Base-by-base conservation (phyloP, 352 stramenopile genomes). In the Phytophthora chlamydospora region DNA sequence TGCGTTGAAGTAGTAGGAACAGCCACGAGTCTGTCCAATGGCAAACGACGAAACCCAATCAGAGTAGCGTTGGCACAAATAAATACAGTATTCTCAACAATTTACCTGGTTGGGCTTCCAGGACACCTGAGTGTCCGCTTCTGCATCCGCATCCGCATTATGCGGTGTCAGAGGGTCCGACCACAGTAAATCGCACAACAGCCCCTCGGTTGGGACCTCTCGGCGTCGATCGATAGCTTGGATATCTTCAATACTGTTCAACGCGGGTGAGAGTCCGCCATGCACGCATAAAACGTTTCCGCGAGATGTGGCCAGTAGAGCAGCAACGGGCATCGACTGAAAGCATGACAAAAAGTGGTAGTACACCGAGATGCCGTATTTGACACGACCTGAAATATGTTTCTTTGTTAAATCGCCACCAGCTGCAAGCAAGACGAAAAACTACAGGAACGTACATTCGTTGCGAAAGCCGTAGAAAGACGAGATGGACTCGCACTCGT, bases 1-100 rank as follows among this genome's bases (percentile, higher is more conserved):
- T 13, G 90, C 83, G 27, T 93, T 96, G 75, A 98, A 98, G 54
- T 90, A 91, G 58, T 85, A 94, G 32, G 83, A 95, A 59, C 84
- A 95, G 1, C 85, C 87, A 39, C 87, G 78, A 17, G 85, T 42
- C n/a, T 6, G 31, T 12, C 17, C 16, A 39, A 17, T 31, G 33
- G 14, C 11, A 24, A 7, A 1, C 7, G 14, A 12, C 38, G 14
- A 45, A 44, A 42, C 4, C n/a, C 13, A 16, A 2, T 4, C 24
- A 16, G 4, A 52, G 9, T 33, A 35, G 9, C 47, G 31, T 34
- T 19, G n/a, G 13, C 16, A 38, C 17, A 41, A 33, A 41, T 24
- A 42, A 33, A 13, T 50, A 29, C 24, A 29, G 24, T 29, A 29
- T 29, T 29, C 24, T 17, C n/a, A n/a, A 13, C 3, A 7, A 16